phyloP scores from a whole-genome alignment of 202 grass and related monocot species.

The Saccharum hybrid region DNA sequence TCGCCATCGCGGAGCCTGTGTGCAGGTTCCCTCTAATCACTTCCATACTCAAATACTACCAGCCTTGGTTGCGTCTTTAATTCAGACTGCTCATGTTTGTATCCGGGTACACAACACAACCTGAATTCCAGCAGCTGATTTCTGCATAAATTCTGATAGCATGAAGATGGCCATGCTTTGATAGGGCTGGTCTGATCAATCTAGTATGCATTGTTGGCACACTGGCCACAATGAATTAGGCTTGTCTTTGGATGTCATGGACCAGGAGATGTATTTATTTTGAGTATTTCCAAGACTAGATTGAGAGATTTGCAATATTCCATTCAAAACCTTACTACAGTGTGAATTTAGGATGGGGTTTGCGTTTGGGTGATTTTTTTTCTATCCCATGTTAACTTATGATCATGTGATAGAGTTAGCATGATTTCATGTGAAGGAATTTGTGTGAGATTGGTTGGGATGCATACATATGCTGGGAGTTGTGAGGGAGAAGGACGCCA shows the following conservation, averaged over 20 bases:
- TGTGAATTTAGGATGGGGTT: not conserved
- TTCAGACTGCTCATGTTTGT: not conserved
- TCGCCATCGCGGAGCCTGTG: slow-evolving; percentile 95
- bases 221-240: not conserved
- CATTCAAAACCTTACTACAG: not conserved
- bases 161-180: not conserved
- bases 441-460: not conserved
- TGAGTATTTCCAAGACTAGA: not conserved
- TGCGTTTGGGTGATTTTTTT: not conserved
- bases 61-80: not conserved
- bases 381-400: not conserved
- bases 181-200: not conserved
- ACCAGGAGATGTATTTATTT: slow-evolving; percentile 1
- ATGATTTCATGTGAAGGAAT: slow-evolving; percentile 14
- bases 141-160: not conserved
- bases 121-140: slow-evolving; percentile 6
- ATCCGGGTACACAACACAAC: not conserved
- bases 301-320: not conserved
- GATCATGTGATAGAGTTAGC: not conserved
- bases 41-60: not conserved
- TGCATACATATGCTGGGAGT: slow-evolving; percentile 13
- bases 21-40: slow-evolving; percentile 58
- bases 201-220: not conserved
- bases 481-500: not conserved
- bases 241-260: not conserved